Conservation (phyloP, 2,329 filamentous ascomycete genomes). For the Penicillium sp. region DNA sequence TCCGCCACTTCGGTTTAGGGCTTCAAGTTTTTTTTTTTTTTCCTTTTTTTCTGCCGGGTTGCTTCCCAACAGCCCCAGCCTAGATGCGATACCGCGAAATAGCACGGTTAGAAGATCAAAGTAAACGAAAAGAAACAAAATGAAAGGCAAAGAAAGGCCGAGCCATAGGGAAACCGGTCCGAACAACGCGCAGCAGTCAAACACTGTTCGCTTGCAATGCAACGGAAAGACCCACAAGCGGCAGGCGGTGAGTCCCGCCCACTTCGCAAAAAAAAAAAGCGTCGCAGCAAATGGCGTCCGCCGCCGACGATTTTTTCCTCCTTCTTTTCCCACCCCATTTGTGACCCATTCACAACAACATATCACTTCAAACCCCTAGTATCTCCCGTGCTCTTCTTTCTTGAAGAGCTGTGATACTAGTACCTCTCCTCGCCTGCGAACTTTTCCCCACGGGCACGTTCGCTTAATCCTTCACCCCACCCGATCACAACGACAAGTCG, state of each 20-base stretch:
- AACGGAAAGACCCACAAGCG: background rate
- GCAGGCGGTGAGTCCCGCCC: conserved; percentile 20
- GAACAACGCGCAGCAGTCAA: background rate
- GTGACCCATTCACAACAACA: conserved; percentile 19
- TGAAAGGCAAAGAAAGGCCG: background rate
- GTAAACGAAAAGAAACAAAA: conserved; percentile 14
- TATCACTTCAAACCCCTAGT: conserved; percentile 25
- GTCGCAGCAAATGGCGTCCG: conserved; percentile 22
- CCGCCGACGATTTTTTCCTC: conserved; percentile 25
- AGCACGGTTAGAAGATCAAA: conserved; percentile 20
- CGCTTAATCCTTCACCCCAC: conserved; percentile 34
- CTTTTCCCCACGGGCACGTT: conserved; percentile 31
- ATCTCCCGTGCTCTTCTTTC: conserved; percentile 31
- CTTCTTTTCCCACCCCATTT: conserved; percentile 25
- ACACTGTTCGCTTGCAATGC: conserved; percentile 18
- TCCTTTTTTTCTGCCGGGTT: conserved; percentile 18
- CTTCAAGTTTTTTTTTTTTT: conserved; percentile 20
- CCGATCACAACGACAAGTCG: conserved; percentile 68
- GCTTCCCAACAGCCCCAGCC: conserved; percentile 1
- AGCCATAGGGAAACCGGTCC: background rate
- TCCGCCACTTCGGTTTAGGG: conserved; percentile 20
- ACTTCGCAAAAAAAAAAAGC: conserved; percentile 23
- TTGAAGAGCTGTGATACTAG: conserved; percentile 38
- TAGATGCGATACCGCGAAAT: conserved; percentile 7
- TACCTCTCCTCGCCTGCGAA: conserved; percentile 25